A percentile compares a stretch with the other conserved stretches of the same genome.
phyloP scores from a whole-genome alignment of 805 yeast genomes.

The Saturnispora diversa region DNA sequence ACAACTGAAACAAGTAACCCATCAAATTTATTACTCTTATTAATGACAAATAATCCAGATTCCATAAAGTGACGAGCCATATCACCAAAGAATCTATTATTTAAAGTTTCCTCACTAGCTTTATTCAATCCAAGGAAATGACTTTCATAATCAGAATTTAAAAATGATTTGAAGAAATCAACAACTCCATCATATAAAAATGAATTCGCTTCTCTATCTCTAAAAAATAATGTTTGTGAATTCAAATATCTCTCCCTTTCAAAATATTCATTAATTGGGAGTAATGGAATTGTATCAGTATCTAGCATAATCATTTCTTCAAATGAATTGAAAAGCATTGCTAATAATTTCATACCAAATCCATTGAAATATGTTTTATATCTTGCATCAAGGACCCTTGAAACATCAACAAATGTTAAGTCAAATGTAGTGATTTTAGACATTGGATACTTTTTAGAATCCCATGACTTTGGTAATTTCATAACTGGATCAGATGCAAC shows the following conservation, averaged over 20 bases:
- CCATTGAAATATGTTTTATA: slow-evolving; percentile 23
- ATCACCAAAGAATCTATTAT: slow-evolving; percentile 37
- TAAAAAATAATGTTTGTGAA: slow-evolving; percentile 39
- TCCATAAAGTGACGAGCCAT: slow-evolving; percentile 40
- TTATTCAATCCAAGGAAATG: slow-evolving; percentile 32
- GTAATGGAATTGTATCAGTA: slow-evolving; percentile 40
- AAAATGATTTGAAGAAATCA: slow-evolving; percentile 37
- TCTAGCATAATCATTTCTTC: slow-evolving; percentile 48
- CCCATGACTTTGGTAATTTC: slow-evolving; percentile 22
- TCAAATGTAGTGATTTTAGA: slow-evolving; percentile 20
- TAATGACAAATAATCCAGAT: slow-evolving; percentile 40
- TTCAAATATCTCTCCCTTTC: slow-evolving; percentile 29
- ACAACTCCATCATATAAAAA: slow-evolving; percentile 34
- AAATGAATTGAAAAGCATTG: slow-evolving; percentile 49
- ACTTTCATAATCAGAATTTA: slow-evolving; percentile 38
- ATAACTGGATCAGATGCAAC: slow-evolving; percentile 30
- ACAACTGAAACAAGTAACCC: slow-evolving; percentile 38
- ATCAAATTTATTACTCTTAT: slow-evolving; percentile 41
- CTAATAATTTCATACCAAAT: slow-evolving; percentile 43
- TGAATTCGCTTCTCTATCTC: slow-evolving; percentile 38
- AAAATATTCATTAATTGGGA: slow-evolving; percentile 33
- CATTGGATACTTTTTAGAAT: slow-evolving; percentile 19
- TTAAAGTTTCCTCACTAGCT: slow-evolving; percentile 30
- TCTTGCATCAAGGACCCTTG: slow-evolving; percentile 21
- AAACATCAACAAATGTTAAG: slow-evolving; percentile 29